A percentile compares a stretch with the other conserved stretches of the same genome.
These are phyloP conservation scores for Epichloe amarillans DNA, from an alignment of 2,329 filamentous ascomycete genomes.

Conservation along the genomic window DNA sequence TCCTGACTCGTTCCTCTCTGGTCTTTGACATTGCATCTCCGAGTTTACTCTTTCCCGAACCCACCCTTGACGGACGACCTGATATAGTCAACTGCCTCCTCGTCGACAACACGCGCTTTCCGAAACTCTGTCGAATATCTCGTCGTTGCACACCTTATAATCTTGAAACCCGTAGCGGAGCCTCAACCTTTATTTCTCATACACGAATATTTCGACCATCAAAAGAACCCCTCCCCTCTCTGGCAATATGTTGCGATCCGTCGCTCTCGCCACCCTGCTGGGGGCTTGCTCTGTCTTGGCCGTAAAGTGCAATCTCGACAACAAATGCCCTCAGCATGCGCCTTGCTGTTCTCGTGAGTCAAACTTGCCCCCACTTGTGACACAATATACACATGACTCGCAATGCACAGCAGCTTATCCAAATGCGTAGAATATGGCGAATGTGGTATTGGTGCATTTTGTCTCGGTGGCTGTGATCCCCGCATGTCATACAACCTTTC, in stretches of 20 bases:
- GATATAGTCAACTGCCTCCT: too few species aligned
- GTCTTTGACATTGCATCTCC: too few species aligned
- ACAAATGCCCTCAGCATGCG: constrained; percentile 56
- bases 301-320: constrained; percentile 30
- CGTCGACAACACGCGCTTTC: too few species aligned
- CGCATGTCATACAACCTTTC: constrained; percentile 70
- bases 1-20: too few species aligned
- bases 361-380: background rate
- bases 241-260: constrained; percentile 19
- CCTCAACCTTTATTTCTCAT: too few species aligned
- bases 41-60: too few species aligned
- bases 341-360: constrained; percentile 71
- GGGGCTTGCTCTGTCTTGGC: constrained; percentile 19
- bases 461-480: constrained; percentile 88
- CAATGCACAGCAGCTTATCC: constrained; percentile 8
- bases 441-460: constrained; percentile 90
- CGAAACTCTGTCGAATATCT: too few species aligned
- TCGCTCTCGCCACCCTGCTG: constrained; percentile 18
- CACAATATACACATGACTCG: background rate
- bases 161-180: too few species aligned
- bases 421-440: constrained; percentile 63
- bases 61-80: too few species aligned
- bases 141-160: too few species aligned
- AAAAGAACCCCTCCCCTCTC: background rate
- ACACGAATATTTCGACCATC: too few species aligned